These are phyloP conservation scores for Cytospora schulzeri DNA, from an alignment of 2,329 filamentous ascomycete species.

Conservation along the genomic window DNA sequence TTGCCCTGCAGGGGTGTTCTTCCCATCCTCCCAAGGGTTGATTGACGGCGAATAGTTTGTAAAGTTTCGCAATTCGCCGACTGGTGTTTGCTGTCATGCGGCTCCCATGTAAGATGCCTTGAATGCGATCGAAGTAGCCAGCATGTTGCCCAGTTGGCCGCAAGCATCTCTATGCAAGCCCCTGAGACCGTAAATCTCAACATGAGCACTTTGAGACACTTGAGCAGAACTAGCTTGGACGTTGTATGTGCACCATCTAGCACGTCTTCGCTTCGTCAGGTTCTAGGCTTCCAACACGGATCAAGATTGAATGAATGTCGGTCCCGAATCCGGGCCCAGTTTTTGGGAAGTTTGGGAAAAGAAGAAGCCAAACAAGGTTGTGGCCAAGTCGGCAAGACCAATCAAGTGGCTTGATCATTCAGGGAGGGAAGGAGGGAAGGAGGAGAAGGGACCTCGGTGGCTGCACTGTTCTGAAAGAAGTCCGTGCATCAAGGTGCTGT, in stretches of 20 bases:
- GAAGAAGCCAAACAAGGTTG: neutral
- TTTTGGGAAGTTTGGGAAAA: neutral
- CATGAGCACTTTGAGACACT: neutral
- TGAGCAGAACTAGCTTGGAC: neutral
- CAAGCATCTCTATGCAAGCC: constrained; percentile 14
- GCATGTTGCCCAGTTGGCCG: neutral
- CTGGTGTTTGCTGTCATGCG: constrained; percentile 13
- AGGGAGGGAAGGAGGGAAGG: too few species aligned
- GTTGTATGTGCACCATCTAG: neutral
- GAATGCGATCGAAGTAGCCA: neutral
- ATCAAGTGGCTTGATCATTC: neutral
- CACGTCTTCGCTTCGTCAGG: too few species aligned
- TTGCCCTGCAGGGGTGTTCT: constrained; percentile 4
- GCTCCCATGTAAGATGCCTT: neutral
- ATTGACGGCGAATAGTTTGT: constrained; percentile 5
- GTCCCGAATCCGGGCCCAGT: neutral
- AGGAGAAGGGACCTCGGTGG: neutral
- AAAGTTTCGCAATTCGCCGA: neutral
- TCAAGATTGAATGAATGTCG: neutral
- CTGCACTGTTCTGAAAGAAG: neutral
- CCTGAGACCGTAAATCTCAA: neutral
- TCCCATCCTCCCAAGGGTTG: neutral
- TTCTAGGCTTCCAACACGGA: too few species aligned
- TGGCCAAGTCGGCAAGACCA: neutral
- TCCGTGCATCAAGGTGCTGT: neutral